These are phyloP conservation scores for Hygrophorus russula DNA, from an alignment of 768 basidiomycete species.

Conservation along the genomic window DNA sequence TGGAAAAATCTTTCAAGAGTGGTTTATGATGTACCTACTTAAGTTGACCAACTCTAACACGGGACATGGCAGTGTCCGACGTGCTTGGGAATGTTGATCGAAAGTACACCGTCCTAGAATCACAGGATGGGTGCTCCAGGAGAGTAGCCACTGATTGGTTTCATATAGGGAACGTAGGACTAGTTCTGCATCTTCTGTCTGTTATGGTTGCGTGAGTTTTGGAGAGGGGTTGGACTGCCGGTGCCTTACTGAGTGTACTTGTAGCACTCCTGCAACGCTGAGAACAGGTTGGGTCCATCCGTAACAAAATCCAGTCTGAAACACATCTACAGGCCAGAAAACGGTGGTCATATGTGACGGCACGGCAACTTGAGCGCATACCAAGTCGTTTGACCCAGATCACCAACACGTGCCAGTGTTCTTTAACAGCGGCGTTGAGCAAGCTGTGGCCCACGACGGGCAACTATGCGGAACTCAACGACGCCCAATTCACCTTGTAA, in stretches of 20 bases:
- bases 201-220: slow-evolving; percentile 5
- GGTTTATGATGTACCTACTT: background rate
- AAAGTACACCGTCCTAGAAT: slow-evolving; percentile 23
- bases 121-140: slow-evolving; percentile 22
- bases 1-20: no score
- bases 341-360: slow-evolving; percentile 23
- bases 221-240: slow-evolving; percentile 10
- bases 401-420: no score
- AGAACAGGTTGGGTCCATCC: slow-evolving; percentile 42
- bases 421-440: no score
- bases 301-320: slow-evolving; percentile 39
- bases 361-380: slow-evolving; percentile 4
- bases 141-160: slow-evolving; percentile 17
- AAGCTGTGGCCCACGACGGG: no score
- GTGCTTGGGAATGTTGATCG: slow-evolving; percentile 6
- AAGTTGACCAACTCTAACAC: background rate
- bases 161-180: slow-evolving; percentile 10
- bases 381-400: no score
- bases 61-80: slow-evolving; percentile 3
- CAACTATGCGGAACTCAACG: no score
- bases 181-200: slow-evolving; percentile 12
- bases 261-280: slow-evolving; percentile 43
- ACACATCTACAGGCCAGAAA: slow-evolving; percentile 50
- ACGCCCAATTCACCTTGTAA: no score
- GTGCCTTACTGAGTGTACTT: slow-evolving; percentile 21